A percentile compares a stretch with the other conserved stretches of the same genome.
Conservation (phyloP, 2,329 filamentous ascomycete species). For the Arthrobotrys pseudoclavata region DNA sequence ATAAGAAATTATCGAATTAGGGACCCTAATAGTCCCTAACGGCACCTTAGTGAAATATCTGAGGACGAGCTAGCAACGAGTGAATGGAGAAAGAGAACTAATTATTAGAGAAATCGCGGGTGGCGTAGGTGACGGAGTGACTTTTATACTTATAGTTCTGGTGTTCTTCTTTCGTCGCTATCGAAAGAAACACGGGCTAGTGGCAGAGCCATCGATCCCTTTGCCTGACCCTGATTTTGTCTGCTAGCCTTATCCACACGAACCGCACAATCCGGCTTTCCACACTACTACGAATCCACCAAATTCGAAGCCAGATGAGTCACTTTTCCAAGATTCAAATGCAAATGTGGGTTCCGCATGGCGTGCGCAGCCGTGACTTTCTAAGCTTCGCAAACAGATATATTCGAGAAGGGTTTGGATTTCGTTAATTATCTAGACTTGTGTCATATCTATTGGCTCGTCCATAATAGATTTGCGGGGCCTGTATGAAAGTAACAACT, state of each 20-base stretch:
- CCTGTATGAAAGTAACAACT: not conserved
- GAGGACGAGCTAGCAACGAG: not conserved
- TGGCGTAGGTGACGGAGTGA: not conserved
- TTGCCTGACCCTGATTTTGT: slow-evolving; percentile 2
- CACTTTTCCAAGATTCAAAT: not conserved
- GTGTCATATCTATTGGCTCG: no score
- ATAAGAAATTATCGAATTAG: slow-evolving; percentile 12
- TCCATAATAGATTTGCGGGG: no score
- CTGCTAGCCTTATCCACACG: not conserved
- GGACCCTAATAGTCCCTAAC: not conserved
- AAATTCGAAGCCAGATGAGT: not conserved
- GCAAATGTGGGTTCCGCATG: no score
- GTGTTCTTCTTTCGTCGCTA: not conserved
- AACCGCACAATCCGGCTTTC: no score
- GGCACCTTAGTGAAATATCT: not conserved
- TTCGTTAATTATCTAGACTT: no score
- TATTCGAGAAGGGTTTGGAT: no score
- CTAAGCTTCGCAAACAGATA: no score
- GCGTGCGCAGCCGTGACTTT: no score
- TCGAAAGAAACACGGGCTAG: not conserved
- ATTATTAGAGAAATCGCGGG: not conserved
- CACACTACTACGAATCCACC: not conserved
- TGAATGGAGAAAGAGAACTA: not conserved
- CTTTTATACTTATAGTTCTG: not conserved
- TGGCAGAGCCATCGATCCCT: not conserved